Conservation (phyloP, 805 yeast genomes). For the Nakazawaea anatomiae region DNA sequence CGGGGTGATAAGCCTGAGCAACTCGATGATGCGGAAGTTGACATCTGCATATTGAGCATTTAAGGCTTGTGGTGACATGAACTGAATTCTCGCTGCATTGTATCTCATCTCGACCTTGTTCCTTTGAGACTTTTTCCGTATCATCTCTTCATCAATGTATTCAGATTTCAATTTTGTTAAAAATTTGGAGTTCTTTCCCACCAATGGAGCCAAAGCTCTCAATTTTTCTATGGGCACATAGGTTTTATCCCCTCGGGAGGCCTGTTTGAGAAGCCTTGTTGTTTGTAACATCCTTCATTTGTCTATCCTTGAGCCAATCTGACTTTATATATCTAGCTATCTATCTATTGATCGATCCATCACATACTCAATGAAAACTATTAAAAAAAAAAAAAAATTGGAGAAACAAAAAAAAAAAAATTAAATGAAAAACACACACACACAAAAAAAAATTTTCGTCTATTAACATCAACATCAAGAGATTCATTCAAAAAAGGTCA, state of each 20-base stretch:
- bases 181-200: slow-evolving; percentile 5
- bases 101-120: slow-evolving; percentile 1
- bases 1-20: slow-evolving; percentile 1
- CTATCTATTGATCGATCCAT: no score
- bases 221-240: not conserved
- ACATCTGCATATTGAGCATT: not conserved
- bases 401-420: slow-evolving; percentile 1
- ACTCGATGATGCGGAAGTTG: not conserved
- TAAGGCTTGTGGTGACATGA: not conserved
- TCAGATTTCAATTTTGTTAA: slow-evolving; percentile 1
- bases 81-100: not conserved
- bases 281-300: not conserved
- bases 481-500: no score
- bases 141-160: not conserved
- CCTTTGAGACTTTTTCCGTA: not conserved
- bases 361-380: not conserved
- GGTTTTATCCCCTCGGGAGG: not conserved
- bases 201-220: not conserved
- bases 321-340: no score
- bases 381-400: not conserved
- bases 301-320: not conserved
- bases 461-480: slow-evolving; percentile 6
- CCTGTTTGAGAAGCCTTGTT: not conserved
- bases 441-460: not conserved
- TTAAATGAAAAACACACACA: not conserved